These are phyloP conservation scores for Domatiomyces catenatus DNA, from an alignment of 2,329 filamentous ascomycete species.

Conservation along the genomic window DNA sequence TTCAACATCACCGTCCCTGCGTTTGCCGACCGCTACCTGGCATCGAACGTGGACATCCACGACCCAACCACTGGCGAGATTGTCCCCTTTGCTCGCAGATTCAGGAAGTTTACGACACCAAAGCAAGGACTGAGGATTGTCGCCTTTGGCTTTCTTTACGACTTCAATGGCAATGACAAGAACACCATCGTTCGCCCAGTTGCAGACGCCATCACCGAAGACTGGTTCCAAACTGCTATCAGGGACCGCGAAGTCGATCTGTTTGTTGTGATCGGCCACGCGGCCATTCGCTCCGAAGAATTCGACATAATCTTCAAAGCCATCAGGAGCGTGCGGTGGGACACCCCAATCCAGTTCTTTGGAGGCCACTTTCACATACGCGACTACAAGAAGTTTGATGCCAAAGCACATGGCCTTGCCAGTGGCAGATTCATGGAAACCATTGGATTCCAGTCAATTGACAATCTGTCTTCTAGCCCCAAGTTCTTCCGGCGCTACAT, in stretches of 20 bases:
- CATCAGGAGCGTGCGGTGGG: slow-evolving; percentile 61
- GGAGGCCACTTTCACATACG: slow-evolving; percentile 83
- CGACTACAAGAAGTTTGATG: slow-evolving; percentile 67
- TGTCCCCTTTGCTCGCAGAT: slow-evolving; percentile 65
- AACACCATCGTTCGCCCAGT: slow-evolving; percentile 76
- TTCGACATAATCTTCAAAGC: slow-evolving; percentile 62
- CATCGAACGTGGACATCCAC: slow-evolving; percentile 84
- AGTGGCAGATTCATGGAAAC: slow-evolving; percentile 92
- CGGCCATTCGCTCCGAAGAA: slow-evolving; percentile 66
- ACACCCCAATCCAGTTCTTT: slow-evolving; percentile 79
- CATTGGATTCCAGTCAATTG: slow-evolving; percentile 79
- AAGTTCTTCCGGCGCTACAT: slow-evolving; percentile 71
- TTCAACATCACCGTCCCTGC: slow-evolving; percentile 67
- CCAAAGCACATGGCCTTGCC: slow-evolving; percentile 61
- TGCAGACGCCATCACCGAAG: slow-evolving; percentile 61
- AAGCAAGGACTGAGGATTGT: slow-evolving; percentile 71
- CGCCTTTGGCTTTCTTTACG: slow-evolving; percentile 87
- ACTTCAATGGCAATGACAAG: slow-evolving; percentile 81
- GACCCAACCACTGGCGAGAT: slow-evolving; percentile 55
- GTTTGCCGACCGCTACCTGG: slow-evolving; percentile 65
- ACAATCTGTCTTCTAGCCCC: slow-evolving; percentile 42
- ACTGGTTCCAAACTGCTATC: slow-evolving; percentile 80
- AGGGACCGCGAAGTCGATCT: slow-evolving; percentile 65
- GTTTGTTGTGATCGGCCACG: slow-evolving; percentile 74
- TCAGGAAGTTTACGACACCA: slow-evolving; percentile 79